phyloP scores from a whole-genome alignment of 2,329 filamentous ascomycete genomes.

The Fusarium nodosum region DNA sequence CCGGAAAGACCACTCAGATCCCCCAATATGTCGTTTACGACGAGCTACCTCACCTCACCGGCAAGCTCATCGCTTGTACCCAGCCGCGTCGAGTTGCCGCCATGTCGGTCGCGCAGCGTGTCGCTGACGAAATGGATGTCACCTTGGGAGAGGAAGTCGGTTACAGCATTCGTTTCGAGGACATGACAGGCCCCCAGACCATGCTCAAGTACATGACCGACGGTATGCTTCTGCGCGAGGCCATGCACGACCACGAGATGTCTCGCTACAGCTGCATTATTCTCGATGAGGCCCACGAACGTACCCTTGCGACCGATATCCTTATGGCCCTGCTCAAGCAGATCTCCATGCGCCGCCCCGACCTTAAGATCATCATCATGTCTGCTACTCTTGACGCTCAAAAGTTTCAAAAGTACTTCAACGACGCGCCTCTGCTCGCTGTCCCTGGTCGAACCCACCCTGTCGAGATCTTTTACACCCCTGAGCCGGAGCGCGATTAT shows the following conservation, averaged over 20 bases:
- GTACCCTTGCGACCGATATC: constrained; percentile 96
- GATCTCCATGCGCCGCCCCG: constrained; percentile 82
- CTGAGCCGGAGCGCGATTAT: constrained; percentile 95
- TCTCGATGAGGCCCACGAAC: constrained; percentile 97
- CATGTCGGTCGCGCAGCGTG: constrained; percentile 98
- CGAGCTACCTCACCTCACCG: constrained; percentile 86
- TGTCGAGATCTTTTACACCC: constrained; percentile 98
- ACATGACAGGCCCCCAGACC: constrained; percentile 88
- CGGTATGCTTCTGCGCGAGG: constrained; percentile 96
- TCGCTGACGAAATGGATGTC: constrained; percentile 96
- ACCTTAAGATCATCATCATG: constrained; percentile 99
- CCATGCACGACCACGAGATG: constrained; percentile 95
- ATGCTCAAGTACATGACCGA: constrained; percentile 99
- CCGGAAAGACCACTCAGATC: constrained; percentile 98
- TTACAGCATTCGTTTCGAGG: constrained; percentile 99
- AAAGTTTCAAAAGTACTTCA: constrained; percentile 98
- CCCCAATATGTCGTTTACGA: constrained; percentile 98
- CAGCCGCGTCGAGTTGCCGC: constrained; percentile 97
- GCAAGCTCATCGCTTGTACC: constrained; percentile 96
- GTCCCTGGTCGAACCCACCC: constrained; percentile 96
- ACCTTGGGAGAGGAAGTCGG: constrained; percentile 93
- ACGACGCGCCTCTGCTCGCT: constrained; percentile 90
- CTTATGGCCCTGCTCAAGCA: constrained; percentile 97
- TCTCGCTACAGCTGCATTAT: constrained; percentile 97
- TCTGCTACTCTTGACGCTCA: constrained; percentile 97